These are phyloP conservation scores for Diospyros lotus DNA, from an alignment of 148 eudicot species.

Conservation along the genomic window DNA sequence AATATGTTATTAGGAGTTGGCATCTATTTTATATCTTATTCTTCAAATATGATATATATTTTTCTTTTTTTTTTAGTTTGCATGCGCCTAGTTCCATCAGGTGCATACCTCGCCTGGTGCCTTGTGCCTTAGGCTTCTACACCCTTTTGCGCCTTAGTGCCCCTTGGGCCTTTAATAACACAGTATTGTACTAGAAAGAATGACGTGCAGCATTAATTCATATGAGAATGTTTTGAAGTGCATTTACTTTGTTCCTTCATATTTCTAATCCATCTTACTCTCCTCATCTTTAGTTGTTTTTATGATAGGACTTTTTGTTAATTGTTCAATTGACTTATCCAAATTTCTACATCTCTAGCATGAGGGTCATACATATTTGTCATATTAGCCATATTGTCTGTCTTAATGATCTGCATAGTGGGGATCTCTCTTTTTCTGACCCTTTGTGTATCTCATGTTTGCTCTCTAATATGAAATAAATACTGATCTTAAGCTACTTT, in stretches of 20 bases:
- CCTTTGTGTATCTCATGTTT: background rate
- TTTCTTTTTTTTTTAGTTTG: too few relatives aligned
- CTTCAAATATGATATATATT: too few relatives aligned
- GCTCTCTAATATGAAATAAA: constrained; percentile 9
- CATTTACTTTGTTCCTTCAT: background rate
- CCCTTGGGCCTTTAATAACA: too few relatives aligned
- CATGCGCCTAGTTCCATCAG: too few relatives aligned
- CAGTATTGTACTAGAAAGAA: background rate
- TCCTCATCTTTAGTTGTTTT: background rate
- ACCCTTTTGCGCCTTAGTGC: too few relatives aligned
- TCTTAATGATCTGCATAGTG: constrained; percentile 5
- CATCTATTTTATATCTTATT: too few relatives aligned
- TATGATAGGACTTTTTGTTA: background rate
- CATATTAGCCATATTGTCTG: constrained; percentile 6
- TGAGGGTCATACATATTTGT: background rate
- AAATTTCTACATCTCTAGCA: background rate
- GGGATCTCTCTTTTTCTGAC: background rate
- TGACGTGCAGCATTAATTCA: background rate
- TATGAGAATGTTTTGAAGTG: background rate
- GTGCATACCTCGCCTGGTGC: too few relatives aligned
- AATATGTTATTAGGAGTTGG: too few relatives aligned
- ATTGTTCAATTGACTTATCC: background rate
- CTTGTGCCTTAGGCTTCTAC: too few relatives aligned
- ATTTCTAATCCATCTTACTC: background rate
- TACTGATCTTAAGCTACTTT: background rate